phyloP scores from a whole-genome alignment of 805 yeast genomes.

The Groenewaldozyma salmanticensis region DNA sequence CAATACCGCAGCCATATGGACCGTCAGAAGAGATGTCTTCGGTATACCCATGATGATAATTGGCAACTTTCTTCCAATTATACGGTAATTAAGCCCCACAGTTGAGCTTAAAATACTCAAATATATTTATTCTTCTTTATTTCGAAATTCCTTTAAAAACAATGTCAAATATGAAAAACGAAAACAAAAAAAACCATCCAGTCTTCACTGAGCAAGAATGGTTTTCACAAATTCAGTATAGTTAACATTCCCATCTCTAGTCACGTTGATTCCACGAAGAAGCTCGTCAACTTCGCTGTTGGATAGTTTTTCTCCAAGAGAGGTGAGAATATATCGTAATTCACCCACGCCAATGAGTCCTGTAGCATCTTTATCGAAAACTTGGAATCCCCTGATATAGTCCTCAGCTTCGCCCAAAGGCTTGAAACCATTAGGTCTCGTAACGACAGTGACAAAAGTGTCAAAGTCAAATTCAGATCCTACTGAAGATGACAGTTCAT shows the following conservation, averaged over 20 bases:
- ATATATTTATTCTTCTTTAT: neutral
- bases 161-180: neutral
- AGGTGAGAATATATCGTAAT: constrained; percentile 85
- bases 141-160: neutral
- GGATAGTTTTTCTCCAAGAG: constrained; percentile 87
- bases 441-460: constrained; percentile 63
- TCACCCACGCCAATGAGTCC: constrained; percentile 98
- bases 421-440: constrained; percentile 82
- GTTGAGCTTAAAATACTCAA: neutral
- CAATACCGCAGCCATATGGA: constrained; percentile 81
- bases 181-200: neutral
- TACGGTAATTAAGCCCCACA: constrained; percentile 14
- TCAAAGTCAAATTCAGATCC: constrained; percentile 51
- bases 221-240: constrained; percentile 89
- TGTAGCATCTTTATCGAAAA: constrained; percentile 89
- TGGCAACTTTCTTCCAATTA: constrained; percentile 82
- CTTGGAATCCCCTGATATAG: constrained; percentile 92
- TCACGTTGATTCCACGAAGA: constrained; percentile 87
- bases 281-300: constrained; percentile 93
- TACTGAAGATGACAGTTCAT: constrained; percentile 40
- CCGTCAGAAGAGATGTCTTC: constrained; percentile 87
- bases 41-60: constrained; percentile 96
- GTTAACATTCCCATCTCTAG: constrained; percentile 90
- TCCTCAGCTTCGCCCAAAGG: constrained; percentile 85
- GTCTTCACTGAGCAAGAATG: constrained; percentile 67